Percentiles rank a stretch among this genome's conserved stretches.
phyloP scores from a whole-genome alignment of 2,329 filamentous ascomycete species.

The Aspergillus brasiliensis region DNA sequence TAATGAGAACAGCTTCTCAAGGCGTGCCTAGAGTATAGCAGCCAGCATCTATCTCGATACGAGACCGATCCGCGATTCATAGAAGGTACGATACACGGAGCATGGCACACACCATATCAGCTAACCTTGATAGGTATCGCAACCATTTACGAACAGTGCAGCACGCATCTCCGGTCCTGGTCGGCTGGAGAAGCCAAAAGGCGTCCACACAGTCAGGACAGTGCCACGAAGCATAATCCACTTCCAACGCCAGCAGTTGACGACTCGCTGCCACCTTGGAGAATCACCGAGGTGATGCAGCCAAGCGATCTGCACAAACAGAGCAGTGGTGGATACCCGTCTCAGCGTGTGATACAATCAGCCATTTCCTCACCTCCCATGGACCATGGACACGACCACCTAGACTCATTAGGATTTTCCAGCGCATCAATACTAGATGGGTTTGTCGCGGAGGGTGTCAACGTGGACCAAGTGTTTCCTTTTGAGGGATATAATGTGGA shows the following conservation, averaged over 20 bases:
- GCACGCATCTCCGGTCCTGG: neutral
- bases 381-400: neutral
- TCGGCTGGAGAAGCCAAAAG: too few relatives aligned
- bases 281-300: neutral
- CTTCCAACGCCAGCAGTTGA: neutral
- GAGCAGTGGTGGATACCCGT: neutral
- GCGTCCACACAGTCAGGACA: too few relatives aligned
- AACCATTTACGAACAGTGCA: constrained; percentile 15
- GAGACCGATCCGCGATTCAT: constrained; percentile 10
- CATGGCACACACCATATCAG: neutral
- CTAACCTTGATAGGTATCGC: neutral
- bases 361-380: neutral
- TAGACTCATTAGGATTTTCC: neutral
- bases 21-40: constrained; percentile 12
- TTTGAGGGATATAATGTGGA: constrained; percentile 27
- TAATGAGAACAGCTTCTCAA: constrained; percentile 13
- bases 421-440: neutral
- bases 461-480: constrained; percentile 15
- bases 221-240: too few relatives aligned
- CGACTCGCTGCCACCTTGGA: neutral
- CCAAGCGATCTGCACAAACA: neutral
- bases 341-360: neutral
- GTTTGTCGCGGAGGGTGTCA: neutral
- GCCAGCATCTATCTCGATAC: constrained; percentile 5
- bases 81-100: neutral